These are phyloP conservation scores for Mucor velutinosus DNA, from an alignment of 371 early-diverging fungal species.

Conservation along the genomic window DNA sequence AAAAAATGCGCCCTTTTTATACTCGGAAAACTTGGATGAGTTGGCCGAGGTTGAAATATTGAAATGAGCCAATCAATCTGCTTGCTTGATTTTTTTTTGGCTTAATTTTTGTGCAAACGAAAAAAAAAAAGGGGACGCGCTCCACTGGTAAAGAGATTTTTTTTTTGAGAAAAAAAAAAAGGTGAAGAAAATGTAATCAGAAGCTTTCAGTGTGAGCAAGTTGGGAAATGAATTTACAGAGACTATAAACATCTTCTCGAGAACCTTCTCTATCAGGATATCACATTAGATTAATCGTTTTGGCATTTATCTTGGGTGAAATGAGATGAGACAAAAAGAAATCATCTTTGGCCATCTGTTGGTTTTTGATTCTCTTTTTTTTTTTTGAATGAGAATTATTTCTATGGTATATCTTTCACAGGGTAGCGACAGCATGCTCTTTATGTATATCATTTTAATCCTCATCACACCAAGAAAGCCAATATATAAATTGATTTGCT, in stretches of 20 bases:
- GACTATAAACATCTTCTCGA: not conserved
- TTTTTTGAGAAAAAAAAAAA: not conserved
- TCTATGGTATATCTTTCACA: not conserved
- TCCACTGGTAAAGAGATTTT: not conserved
- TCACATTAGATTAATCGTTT: not conserved
- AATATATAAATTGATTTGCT: not conserved
- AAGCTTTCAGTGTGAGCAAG: not conserved
- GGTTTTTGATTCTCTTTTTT: not conserved
- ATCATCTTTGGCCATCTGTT: not conserved
- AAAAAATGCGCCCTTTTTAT: conserved; percentile 13
- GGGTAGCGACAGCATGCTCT: not conserved
- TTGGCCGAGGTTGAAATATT: conserved; percentile 5
- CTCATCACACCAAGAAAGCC: not conserved
- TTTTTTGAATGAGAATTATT: not conserved
- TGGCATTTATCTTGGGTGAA: not conserved
- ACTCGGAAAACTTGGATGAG: not conserved
- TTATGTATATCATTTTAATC: not conserved
- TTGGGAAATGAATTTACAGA: not conserved
- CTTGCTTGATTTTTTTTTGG: conserved; percentile 22
- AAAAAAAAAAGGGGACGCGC: conserved; percentile 14
- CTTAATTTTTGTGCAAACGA: not conserved
- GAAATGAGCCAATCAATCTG: conserved; percentile 16
- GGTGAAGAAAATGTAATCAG: not conserved
- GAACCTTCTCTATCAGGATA: not conserved
- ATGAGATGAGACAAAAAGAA: not conserved